phyloP scores from a whole-genome alignment of 2,329 filamentous ascomycete genomes.

The Thielaviopsis musarum region DNA sequence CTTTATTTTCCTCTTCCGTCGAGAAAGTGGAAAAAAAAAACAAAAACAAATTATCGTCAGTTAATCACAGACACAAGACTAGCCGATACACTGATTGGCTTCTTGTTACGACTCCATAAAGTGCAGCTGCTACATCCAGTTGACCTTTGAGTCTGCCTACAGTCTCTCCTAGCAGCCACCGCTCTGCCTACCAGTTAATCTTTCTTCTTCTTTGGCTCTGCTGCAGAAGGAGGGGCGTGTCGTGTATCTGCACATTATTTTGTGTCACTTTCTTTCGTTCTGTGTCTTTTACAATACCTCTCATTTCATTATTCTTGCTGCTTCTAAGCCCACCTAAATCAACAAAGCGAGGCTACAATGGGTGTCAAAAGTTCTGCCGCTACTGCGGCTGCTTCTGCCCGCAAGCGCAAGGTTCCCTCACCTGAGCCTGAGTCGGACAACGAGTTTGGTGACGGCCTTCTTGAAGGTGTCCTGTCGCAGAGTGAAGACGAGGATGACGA shows the following conservation, averaged over 20 bases:
- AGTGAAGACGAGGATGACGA: conserved; percentile 41
- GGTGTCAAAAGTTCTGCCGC: conserved; percentile 1
- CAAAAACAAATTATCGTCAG: not conserved
- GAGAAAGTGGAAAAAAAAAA: not conserved
- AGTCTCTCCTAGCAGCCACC: not conserved
- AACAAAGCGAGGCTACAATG: not conserved
- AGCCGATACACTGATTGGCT: not conserved
- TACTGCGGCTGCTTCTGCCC: conserved; percentile 15
- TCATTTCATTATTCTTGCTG: not conserved
- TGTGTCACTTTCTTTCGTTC: not conserved
- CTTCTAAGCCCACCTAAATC: not conserved
- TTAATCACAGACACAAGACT: not conserved
- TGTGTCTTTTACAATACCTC: not conserved
- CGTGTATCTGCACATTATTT: not conserved
- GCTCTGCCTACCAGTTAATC: not conserved
- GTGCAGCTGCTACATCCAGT: not conserved
- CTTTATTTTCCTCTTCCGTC: not conserved
- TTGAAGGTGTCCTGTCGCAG: conserved; percentile 40
- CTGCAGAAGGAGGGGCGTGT: not conserved
- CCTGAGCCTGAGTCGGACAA: conserved; percentile 41
- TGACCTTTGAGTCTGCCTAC: not conserved
- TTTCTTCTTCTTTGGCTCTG: not conserved
- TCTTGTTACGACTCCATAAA: not conserved
- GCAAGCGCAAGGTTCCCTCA: conserved; percentile 50
- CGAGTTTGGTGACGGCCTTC: conserved; percentile 37